Evolutionary conservation across 768 basidiomycete genomes (phyloP).

Genomic region (Podaxis sp.): DNA sequence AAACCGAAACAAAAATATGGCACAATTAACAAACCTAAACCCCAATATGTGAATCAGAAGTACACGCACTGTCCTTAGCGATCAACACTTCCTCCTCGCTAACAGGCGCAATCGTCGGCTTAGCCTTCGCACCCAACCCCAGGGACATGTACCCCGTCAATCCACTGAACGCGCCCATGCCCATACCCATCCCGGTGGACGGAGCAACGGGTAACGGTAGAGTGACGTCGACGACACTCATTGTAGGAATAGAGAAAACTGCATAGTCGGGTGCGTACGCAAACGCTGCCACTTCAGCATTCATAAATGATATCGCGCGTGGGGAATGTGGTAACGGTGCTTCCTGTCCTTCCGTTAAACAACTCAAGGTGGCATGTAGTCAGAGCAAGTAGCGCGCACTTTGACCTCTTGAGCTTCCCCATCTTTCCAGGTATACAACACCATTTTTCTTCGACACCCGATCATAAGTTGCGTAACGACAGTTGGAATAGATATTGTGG

Average conservation of each 20-base stretch:
- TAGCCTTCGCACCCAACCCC: constrained; percentile 73
- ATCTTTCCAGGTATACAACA: constrained; percentile 86
- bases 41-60: neutral
- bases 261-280: constrained; percentile 83
- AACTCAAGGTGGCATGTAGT: neutral
- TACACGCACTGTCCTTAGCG: constrained; percentile 72
- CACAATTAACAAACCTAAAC: neutral
- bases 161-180: constrained; percentile 78
- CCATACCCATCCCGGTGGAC: constrained; percentile 36
- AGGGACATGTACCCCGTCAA: constrained; percentile 85
- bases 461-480: constrained; percentile 77
- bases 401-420: constrained; percentile 73
- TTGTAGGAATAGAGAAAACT: constrained; percentile 63
- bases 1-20: constrained; percentile 8
- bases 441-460: constrained; percentile 83
- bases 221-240: constrained; percentile 55
- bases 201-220: constrained; percentile 46
- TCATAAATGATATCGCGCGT: constrained; percentile 76
- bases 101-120: constrained; percentile 58
- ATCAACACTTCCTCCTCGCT: constrained; percentile 67
- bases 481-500: constrained; percentile 53
- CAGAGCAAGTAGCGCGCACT: constrained; percentile 38
- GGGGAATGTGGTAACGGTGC: constrained; percentile 84
- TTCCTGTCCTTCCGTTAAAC: constrained; percentile 54
- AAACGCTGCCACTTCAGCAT: constrained; percentile 61